These are phyloP conservation scores for Cenchrus americanus DNA, from an alignment of 176 grass and related monocot species.

Conservation along the genomic window DNA sequence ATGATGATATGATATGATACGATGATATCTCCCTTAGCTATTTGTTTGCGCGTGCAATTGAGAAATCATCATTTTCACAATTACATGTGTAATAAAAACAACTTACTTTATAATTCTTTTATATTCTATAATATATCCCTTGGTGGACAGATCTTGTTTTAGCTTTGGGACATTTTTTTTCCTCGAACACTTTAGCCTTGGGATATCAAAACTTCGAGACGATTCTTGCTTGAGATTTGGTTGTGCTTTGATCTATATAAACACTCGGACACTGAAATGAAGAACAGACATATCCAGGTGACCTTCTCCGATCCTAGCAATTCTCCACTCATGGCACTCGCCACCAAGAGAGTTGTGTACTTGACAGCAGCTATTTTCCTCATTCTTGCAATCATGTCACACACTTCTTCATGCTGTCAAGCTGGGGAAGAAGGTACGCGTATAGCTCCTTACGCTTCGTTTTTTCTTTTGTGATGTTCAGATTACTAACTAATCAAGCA, in stretches of 20 bases:
- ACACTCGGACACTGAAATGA: not conserved
- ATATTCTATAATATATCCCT: too few relatives aligned
- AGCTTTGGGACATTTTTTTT: not conserved
- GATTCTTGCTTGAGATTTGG: not conserved
- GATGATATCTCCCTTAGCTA: too few relatives aligned
- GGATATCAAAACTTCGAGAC: not conserved
- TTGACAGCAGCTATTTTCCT: not conserved
- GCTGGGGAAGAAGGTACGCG: not conserved
- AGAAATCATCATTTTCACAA: too few relatives aligned
- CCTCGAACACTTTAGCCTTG: not conserved
- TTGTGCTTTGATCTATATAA: not conserved
- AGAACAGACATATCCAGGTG: not conserved
- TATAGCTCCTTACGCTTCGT: not conserved
- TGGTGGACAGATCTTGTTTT: too few relatives aligned
- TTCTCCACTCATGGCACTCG: not conserved
- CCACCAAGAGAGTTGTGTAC: not conserved
- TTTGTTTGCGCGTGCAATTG: too few relatives aligned
- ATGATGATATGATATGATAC: too few relatives aligned
- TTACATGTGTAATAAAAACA: too few relatives aligned
- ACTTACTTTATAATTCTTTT: too few relatives aligned
- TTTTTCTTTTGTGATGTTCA: not conserved
- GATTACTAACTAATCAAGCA: not conserved
- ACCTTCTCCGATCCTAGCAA: not conserved
- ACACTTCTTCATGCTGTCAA: not conserved
- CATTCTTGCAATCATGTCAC: not conserved